Percentiles rank a stretch among this genome's conserved stretches.
Evolutionary conservation across 768 basidiomycete species (phyloP).

Genomic region (Tubosaeta sp.): DNA sequence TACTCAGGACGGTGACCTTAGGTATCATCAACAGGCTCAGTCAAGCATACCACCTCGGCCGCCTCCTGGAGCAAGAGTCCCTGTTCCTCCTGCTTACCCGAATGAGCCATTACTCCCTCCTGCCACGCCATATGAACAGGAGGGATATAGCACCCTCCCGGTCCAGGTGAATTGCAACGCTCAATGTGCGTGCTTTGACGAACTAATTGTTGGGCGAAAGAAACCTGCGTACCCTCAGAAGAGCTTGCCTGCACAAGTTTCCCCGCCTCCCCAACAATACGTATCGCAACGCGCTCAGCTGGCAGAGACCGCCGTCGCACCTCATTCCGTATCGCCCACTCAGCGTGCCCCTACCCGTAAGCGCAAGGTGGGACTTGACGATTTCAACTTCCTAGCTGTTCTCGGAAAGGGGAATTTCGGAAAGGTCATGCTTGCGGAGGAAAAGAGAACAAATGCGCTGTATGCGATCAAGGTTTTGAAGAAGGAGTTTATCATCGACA

Average conservation of each 20-base stretch:
- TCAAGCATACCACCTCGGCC: conserved; percentile 33
- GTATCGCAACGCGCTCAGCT: conserved; percentile 29
- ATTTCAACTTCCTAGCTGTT: conserved; percentile 98
- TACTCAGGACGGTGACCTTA: conserved; percentile 35
- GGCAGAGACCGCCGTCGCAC: conserved; percentile 16
- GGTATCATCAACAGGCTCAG: conserved; percentile 36
- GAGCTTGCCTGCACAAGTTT: conserved; percentile 14
- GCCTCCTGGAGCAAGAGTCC: conserved; percentile 36
- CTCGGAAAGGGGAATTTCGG: conserved; percentile 99
- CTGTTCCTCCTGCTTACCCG: conserved; percentile 33
- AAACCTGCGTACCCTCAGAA: conserved; percentile 25
- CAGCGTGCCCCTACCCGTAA: conserved; percentile 47
- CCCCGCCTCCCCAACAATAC: conserved; percentile 24
- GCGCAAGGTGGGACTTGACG: conserved; percentile 92
- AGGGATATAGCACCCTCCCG: conserved; percentile 19
- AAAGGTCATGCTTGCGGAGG: conserved; percentile 99
- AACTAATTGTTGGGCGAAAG: conserved; percentile 8
- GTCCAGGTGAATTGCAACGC: conserved; percentile 20
- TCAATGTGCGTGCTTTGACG: neutral
- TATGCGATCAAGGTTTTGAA: conserved; percentile 99
- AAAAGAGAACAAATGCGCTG: conserved; percentile 83
- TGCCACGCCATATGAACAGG: conserved; percentile 25
- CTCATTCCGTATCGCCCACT: conserved; percentile 35
- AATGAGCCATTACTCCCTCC: conserved; percentile 28
- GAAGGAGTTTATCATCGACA: conserved; percentile 99